Base-by-base conservation (phyloP, 495 filamentous ascomycete genomes). In the Tuber umbilicatum region DNA sequence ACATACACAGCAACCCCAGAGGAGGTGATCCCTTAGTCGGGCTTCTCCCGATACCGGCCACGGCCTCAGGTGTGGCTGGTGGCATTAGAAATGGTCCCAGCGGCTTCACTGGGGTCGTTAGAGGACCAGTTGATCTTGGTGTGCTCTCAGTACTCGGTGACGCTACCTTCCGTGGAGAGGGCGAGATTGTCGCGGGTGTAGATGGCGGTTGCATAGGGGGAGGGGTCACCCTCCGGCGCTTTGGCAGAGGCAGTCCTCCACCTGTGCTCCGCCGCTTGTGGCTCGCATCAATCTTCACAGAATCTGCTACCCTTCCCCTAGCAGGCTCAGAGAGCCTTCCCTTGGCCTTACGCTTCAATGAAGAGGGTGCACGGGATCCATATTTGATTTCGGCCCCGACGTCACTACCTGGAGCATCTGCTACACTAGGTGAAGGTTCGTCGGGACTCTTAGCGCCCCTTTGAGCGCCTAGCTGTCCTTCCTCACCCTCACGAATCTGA, bases 41-140 rank as follows among this genome's bases (percentile, higher is more conserved):
- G 55, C 55, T 64, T 27, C 55, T 64, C 55, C 55, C 55, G 16
- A 64, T 35, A 64, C 55, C 55, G 27, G 55, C 55, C 55, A 64
- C 55, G 3, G 55, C 27, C 27, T 64, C 55, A 17, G 55, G 55
- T 64, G 55, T 64, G 55, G 55, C 27, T 17, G 55, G 55, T 35
- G 55, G 55, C 55, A 64, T 64, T 5, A 64, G 55, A 35, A 64
- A 64, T 19, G 55, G 55, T 5, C 55, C 55, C 55, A 64, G 5
- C 31, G 55, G 55, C 14, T 64, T 64, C 55, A 64, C 55, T 19
- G 55, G 55, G 55, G 55, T 64, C 4, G 55, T 35, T 35, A 64
- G 14, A 64, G 55, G 27, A 31, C 55, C 55, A 64, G 27, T 60
- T 60, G 55, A 64, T 31, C 55, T 64, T 14, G 55, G 55, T 35